These are phyloP conservation scores for Apiotrichum sp. DNA, from an alignment of 1,284 basidiomycete genomes.

Conservation along the genomic window DNA sequence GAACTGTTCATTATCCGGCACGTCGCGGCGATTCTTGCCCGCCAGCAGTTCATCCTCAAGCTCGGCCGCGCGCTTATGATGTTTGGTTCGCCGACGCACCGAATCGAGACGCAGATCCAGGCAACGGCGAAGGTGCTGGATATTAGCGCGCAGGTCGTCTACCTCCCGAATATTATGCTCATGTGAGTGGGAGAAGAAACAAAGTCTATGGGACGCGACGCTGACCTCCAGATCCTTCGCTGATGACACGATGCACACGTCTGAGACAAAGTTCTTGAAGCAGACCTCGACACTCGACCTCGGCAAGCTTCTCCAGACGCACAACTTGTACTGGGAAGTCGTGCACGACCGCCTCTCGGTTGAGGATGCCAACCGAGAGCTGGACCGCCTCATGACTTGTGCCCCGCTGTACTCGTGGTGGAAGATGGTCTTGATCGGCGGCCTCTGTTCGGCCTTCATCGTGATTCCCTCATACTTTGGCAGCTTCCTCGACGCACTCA, in stretches of 20 bases:
- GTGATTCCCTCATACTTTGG: slow-evolving; percentile 49
- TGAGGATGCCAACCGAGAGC: slow-evolving; percentile 64
- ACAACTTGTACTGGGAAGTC: slow-evolving; percentile 77
- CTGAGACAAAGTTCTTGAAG: slow-evolving; percentile 76
- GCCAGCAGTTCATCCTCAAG: slow-evolving; percentile 87
- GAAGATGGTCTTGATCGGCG: slow-evolving; percentile 69
- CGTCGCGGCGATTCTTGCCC: slow-evolving; percentile 75
- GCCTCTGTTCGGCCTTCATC: slow-evolving; percentile 74
- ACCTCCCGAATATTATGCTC: slow-evolving; percentile 76
- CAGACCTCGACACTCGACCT: slow-evolving; percentile 69
- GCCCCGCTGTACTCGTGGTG: slow-evolving; percentile 59
- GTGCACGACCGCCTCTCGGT: slow-evolving; percentile 82
- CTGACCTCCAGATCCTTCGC: slow-evolving; percentile 56
- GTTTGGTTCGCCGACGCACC: slow-evolving; percentile 87
- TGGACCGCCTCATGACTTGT: slow-evolving; percentile 67
- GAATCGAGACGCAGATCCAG: slow-evolving; percentile 78
- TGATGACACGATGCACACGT: slow-evolving; percentile 75
- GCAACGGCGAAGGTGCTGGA: slow-evolving; percentile 80
- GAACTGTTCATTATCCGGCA: slow-evolving; percentile 83
- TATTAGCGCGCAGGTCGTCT: slow-evolving; percentile 74
- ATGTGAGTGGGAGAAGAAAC: slow-evolving; percentile 37
- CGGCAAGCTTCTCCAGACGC: slow-evolving; percentile 68
- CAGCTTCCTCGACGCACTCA: slow-evolving; percentile 67
- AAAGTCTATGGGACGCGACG: not conserved
- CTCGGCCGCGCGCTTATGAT: slow-evolving; percentile 86